phyloP scores from a whole-genome alignment of 1,139 yeast species.

The Suhomyces terraborum region DNA sequence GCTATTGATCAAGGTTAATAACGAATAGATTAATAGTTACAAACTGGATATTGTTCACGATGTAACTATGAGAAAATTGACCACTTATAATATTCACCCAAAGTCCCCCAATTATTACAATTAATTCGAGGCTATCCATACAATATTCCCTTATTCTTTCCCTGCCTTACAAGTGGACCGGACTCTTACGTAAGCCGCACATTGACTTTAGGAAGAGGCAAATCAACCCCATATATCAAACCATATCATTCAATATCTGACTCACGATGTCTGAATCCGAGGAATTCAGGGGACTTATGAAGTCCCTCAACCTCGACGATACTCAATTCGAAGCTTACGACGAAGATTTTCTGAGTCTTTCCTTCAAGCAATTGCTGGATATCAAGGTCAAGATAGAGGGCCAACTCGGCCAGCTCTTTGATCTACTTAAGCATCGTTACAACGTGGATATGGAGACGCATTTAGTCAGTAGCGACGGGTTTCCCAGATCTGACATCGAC shows the following conservation, averaged over 20 bases:
- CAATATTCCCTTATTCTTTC: no score
- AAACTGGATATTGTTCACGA: no score
- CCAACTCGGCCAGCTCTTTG: constrained; percentile 36
- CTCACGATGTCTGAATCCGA: constrained; percentile 10
- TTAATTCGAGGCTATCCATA: no score
- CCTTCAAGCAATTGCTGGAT: constrained; percentile 31
- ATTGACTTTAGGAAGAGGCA: constrained; percentile 1
- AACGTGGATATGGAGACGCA: constrained; percentile 65
- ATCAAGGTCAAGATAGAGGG: constrained; percentile 37
- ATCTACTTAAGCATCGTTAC: constrained; percentile 31
- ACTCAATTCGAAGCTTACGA: constrained; percentile 26
- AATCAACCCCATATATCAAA: background rate
- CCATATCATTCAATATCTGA: no score
- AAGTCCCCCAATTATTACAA: no score
- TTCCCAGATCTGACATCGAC: constrained; percentile 83
- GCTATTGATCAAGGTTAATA: no score
- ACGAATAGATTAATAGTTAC: no score
- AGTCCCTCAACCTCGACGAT: constrained; percentile 38
- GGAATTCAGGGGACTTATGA: constrained; percentile 42
- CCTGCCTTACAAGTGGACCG: no score
- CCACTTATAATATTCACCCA: no score
- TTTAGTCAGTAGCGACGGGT: constrained; percentile 72
- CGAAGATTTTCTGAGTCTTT: constrained; percentile 23
- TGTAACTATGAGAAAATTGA: no score
- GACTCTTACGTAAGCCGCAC: background rate